A percentile compares a stretch with the other conserved stretches of the same genome.
Conservation (phyloP, 2,329 filamentous ascomycete genomes). For the Colletotrichum sp. region DNA sequence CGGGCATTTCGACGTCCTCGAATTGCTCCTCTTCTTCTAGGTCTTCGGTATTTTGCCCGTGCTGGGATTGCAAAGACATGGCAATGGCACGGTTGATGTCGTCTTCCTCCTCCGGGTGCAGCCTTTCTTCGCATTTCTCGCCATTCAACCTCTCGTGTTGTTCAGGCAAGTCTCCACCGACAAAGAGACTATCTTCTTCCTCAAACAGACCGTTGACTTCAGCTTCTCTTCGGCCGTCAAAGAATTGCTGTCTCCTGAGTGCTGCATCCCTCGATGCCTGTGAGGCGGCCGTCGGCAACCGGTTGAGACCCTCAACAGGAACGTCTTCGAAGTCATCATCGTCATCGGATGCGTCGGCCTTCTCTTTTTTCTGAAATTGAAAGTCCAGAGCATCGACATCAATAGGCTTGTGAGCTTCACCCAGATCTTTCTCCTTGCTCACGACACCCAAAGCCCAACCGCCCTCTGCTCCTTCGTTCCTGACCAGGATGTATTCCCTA, state of each 20-base stretch:
- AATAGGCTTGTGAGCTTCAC: slow-evolving; percentile 85
- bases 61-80: slow-evolving; percentile 77
- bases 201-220: slow-evolving; percentile 27
- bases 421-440: slow-evolving; percentile 80
- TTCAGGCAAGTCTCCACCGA: slow-evolving; percentile 34
- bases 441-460: slow-evolving; percentile 97
- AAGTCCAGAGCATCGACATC: slow-evolving; percentile 78
- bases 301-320: slow-evolving; percentile 87
- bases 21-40: slow-evolving; percentile 49
- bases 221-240: neutral
- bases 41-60: slow-evolving; percentile 40
- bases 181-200: slow-evolving; percentile 63
- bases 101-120: slow-evolving; percentile 48
- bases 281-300: slow-evolving; percentile 59
- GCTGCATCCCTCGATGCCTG: neutral
- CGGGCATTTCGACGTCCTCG: slow-evolving; percentile 56
- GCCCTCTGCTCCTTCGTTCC: slow-evolving; percentile 92
- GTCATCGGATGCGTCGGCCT: slow-evolving; percentile 65
- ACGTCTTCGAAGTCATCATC: slow-evolving; percentile 91
- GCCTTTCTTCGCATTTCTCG: slow-evolving; percentile 40
- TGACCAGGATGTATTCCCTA: slow-evolving; percentile 93
- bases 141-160: slow-evolving; percentile 10
- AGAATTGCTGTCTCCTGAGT: neutral
- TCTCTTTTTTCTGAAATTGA: slow-evolving; percentile 59
- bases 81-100: slow-evolving; percentile 84